Evolutionary conservation across 257 asterid genomes (phyloP).

Genomic region (Fraxinus cuspidata): DNA sequence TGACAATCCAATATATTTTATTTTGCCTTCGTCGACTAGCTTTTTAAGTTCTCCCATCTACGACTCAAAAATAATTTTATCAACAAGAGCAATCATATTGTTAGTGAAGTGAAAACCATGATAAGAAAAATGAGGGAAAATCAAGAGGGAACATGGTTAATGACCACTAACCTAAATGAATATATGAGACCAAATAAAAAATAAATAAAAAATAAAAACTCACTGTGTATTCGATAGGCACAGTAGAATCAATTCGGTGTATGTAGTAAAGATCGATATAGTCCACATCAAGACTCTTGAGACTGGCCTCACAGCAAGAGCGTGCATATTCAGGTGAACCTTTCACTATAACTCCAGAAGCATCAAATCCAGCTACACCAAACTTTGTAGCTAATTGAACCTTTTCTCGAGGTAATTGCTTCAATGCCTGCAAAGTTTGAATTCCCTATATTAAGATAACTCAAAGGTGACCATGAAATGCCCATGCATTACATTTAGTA

Average conservation of each 20-base stretch:
- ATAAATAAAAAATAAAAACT: conserved; percentile 11
- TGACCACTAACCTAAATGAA: background rate
- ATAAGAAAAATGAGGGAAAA: too few species aligned
- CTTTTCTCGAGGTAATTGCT: conserved; percentile 5
- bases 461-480: background rate
- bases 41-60: conserved; percentile 64
- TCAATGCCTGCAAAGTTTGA: background rate
- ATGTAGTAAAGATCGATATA: conserved; percentile 63
- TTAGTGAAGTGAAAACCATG: too few species aligned
- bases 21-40: conserved; percentile 60
- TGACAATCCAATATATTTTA: conserved; percentile 63
- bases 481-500: too few species aligned
- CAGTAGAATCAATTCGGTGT: conserved; percentile 56
- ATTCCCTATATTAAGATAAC: background rate
- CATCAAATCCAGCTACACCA: background rate
- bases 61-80: background rate
- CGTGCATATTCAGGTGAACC: conserved; percentile 23
- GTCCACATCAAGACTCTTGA: conserved; percentile 59
- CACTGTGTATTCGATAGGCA: conserved; percentile 69
- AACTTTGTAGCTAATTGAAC: background rate
- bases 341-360: background rate
- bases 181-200: too few species aligned
- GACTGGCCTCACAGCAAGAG: conserved; percentile 66
- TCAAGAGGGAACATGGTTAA: background rate
- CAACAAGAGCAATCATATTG: too few species aligned